Evolutionary conservation across 345 rosid species (phyloP).

Genomic region (Gossypium anomalum): DNA sequence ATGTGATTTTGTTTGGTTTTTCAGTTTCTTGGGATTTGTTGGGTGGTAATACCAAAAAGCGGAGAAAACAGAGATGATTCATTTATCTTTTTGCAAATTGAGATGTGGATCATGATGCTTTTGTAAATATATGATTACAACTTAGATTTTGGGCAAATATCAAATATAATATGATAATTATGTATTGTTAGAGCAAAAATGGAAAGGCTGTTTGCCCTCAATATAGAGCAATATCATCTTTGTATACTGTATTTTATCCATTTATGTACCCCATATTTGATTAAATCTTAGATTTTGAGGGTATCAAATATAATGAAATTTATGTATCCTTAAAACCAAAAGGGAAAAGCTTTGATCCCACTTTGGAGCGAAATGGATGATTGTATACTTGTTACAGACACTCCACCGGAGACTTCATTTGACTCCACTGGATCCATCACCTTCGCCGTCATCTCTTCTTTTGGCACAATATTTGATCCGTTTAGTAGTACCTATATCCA

Average conservation of each 20-base stretch:
- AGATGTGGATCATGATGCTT: not conserved
- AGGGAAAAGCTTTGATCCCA: no score
- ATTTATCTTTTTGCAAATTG: constrained; percentile 14
- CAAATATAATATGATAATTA: no score
- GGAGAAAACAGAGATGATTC: not conserved
- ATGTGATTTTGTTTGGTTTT: constrained; percentile 6
- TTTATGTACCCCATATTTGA: not conserved
- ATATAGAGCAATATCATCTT: not conserved
- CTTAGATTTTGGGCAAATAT: not conserved
- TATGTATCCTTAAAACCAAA: no score
- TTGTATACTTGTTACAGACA: no score
- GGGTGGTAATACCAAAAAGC: constrained; percentile 36
- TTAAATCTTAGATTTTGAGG: not conserved
- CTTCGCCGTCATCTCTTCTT: no score
- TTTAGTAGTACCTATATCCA: no score
- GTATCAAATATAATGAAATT: no score
- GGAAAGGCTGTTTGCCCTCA: not conserved
- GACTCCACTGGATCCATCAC: no score
- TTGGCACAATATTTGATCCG: no score
- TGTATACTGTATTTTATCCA: not conserved
- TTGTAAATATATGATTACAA: constrained; percentile 6
- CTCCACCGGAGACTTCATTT: no score
- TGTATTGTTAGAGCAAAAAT: not conserved
- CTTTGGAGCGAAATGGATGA: no score
- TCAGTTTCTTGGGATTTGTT: constrained; percentile 58